Conservation (phyloP, 2,329 filamentous ascomycete genomes). For the Anisogramma anomala region DNA sequence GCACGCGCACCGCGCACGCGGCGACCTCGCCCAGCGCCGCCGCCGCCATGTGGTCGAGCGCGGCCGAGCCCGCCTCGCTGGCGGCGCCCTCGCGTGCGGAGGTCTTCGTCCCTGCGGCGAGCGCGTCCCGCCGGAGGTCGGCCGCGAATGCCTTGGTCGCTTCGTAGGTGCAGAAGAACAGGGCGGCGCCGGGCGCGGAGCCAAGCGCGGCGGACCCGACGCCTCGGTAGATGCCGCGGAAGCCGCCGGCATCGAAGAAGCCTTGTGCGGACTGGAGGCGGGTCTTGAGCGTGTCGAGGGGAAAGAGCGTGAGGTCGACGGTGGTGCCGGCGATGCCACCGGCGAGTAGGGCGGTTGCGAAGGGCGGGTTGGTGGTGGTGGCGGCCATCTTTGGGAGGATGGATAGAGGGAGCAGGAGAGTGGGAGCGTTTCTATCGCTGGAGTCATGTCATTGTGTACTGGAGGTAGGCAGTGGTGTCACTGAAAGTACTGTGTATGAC, state of each 20-base stretch:
- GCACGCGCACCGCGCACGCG: conserved; percentile 83
- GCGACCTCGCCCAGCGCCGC: conserved; percentile 81
- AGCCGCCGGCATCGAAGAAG: conserved; percentile 75
- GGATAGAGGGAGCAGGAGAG: not conserved
- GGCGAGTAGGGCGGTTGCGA: conserved; percentile 56
- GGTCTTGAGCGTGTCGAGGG: conserved; percentile 97
- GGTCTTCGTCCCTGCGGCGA: conserved; percentile 13
- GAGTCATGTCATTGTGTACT: not conserved
- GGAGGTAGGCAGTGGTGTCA: not conserved
- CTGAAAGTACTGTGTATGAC: no score
- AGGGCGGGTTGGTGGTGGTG: conserved; percentile 29
- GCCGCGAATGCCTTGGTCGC: conserved; percentile 49
- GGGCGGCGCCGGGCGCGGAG: conserved; percentile 82
- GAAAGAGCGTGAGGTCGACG: conserved; percentile 92
- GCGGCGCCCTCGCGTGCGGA: conserved; percentile 12
- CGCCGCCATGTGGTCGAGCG: conserved; percentile 63
- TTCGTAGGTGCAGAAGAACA: conserved; percentile 97
- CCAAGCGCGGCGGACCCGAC: conserved; percentile 83
- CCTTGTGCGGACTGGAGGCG: conserved; percentile 74
- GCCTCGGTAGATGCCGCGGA: conserved; percentile 85
- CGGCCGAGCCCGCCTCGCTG: no score
- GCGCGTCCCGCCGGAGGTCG: not conserved
- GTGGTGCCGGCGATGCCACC: conserved; percentile 89
- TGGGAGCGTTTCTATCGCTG: conserved; percentile 1
- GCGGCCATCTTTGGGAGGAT: not conserved